phyloP scores from a whole-genome alignment of 805 yeast species.

The Clavispora fructus region DNA sequence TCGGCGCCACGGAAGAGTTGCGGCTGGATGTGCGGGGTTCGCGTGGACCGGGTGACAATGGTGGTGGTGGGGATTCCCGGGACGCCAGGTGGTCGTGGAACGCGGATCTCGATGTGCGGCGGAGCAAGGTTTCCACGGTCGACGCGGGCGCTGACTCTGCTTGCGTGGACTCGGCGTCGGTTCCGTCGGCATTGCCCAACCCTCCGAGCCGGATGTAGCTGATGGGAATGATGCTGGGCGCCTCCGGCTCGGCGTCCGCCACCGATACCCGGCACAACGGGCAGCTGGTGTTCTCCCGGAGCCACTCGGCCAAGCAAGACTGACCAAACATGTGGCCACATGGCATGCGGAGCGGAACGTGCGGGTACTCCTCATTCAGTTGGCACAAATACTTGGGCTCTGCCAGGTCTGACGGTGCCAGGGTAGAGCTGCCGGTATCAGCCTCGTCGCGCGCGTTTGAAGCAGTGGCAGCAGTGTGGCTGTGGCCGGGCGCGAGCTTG shows the following conservation, averaged over 20 bases:
- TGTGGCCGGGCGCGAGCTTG: slow-evolving; percentile 10
- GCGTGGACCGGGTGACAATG: not conserved
- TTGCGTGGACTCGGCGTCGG: not conserved
- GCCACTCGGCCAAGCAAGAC: slow-evolving; percentile 83
- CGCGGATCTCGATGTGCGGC: slow-evolving; percentile 10
- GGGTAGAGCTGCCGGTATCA: not conserved
- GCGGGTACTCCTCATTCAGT: slow-evolving; percentile 26
- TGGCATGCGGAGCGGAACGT: slow-evolving; percentile 69
- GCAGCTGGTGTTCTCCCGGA: slow-evolving; percentile 66
- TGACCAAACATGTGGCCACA: slow-evolving; percentile 87
- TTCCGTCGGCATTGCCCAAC: not conserved
- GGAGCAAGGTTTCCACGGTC: slow-evolving; percentile 1
- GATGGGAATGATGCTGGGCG: slow-evolving; percentile 4
- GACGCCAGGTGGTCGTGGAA: slow-evolving; percentile 1
- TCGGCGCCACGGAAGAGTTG: slow-evolving; percentile 11
- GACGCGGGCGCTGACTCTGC: not conserved
- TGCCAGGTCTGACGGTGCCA: not conserved
- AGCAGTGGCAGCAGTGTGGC: not conserved
- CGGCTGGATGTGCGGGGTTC: slow-evolving; percentile 2
- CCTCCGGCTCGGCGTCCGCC: slow-evolving; percentile 6
- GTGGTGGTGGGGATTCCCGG: slow-evolving; percentile 8
- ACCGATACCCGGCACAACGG: slow-evolving; percentile 70
- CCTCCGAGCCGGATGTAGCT: slow-evolving; percentile 13
- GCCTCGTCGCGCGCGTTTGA: not conserved
- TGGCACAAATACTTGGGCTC: slow-evolving; percentile 11